Percentiles rank a stretch among this genome's conserved stretches.
Evolutionary conservation across 768 basidiomycete genomes (phyloP).

Genomic region (Ephemerocybe angulata): DNA sequence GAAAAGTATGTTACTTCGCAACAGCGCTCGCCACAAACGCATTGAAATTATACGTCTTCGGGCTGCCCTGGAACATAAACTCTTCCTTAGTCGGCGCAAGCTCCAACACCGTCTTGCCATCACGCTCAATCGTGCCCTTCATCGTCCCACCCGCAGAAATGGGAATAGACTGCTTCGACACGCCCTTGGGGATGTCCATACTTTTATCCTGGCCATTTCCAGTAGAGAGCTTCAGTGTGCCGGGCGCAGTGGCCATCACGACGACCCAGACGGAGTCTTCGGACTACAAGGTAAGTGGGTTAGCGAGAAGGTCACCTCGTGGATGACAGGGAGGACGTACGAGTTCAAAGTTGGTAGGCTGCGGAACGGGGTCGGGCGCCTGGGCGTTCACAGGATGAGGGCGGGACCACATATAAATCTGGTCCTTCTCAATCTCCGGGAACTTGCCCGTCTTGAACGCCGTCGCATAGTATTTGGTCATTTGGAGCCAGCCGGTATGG

Average conservation of each 20-base stretch:
- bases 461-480: slow-evolving; percentile 63
- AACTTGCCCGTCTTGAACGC: slow-evolving; percentile 70
- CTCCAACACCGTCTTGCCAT: slow-evolving; percentile 43
- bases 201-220: slow-evolving; percentile 40
- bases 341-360: slow-evolving; percentile 54
- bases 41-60: slow-evolving; percentile 68
- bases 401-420: slow-evolving; percentile 68
- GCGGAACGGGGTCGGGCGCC: slow-evolving; percentile 52
- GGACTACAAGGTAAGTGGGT: slow-evolving; percentile 34
- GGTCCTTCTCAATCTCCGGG: slow-evolving; percentile 56
- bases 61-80: slow-evolving; percentile 53
- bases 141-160: slow-evolving; percentile 52
- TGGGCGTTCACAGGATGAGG: slow-evolving; percentile 55
- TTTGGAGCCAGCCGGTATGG: slow-evolving; percentile 57
- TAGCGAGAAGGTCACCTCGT: background rate
- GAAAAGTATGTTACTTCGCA: too few species aligned
- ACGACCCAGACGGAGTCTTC: slow-evolving; percentile 67
- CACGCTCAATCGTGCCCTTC: slow-evolving; percentile 45
- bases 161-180: slow-evolving; percentile 58
- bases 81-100: slow-evolving; percentile 37
- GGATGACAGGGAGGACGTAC: slow-evolving; percentile 32
- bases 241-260: slow-evolving; percentile 55
- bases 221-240: slow-evolving; percentile 53
- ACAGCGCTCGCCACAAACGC: too few species aligned
- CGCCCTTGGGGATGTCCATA: slow-evolving; percentile 52